Evolutionary conservation across 225 moss, liverwort and hornwort species (phyloP).

Genomic region (Thuidium tamariscinum): DNA sequence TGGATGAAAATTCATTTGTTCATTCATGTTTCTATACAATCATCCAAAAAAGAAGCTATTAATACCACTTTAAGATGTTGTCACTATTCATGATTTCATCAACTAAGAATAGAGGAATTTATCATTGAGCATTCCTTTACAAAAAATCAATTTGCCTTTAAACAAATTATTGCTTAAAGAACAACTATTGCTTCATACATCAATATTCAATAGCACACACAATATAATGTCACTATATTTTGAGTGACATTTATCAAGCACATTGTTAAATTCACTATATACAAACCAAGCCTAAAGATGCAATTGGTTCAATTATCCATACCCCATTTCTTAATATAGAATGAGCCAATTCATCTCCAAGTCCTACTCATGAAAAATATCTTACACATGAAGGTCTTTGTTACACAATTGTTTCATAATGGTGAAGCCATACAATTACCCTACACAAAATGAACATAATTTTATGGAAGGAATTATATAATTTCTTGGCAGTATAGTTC

Average conservation of each 20-base stretch:
- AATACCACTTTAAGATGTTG: background rate
- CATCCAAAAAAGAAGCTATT: background rate
- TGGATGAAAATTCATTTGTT: no score
- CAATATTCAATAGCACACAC: accelerated
- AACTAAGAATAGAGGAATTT: background rate
- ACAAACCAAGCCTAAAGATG: background rate
- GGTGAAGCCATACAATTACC: background rate
- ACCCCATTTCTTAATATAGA: background rate
- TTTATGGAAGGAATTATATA: background rate
- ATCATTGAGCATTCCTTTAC: background rate
- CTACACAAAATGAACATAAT: background rate
- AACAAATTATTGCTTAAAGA: background rate
- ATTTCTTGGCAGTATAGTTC: no score
- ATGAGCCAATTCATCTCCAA: background rate
- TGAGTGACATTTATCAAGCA: accelerated
- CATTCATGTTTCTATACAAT: no score
- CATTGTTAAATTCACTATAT: accelerated
- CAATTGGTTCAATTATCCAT: accelerated
- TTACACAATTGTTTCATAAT: background rate
- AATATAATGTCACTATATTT: background rate
- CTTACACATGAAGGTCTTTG: background rate
- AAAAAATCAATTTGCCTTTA: no score
- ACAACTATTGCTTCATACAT: no score
- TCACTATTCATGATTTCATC: background rate
- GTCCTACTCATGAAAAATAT: background rate